These are phyloP conservation scores for Starmerella apicola DNA, from an alignment of 805 yeast species.

Conservation along the genomic window DNA sequence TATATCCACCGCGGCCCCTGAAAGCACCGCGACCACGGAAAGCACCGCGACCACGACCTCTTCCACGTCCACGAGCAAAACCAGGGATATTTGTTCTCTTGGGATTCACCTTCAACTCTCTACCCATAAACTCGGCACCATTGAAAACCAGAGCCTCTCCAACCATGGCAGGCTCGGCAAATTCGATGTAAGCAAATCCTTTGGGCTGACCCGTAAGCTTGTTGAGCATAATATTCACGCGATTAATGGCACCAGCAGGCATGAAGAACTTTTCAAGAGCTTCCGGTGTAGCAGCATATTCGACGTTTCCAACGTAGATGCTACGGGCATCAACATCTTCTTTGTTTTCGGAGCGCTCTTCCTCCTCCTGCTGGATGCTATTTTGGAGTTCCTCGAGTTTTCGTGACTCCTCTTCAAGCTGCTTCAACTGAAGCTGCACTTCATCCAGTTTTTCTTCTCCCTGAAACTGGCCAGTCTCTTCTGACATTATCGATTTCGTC, in stretches of 20 bases:
- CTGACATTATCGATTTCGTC: too few relatives aligned
- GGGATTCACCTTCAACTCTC: conserved; percentile 59
- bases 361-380: conserved; percentile 33
- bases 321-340: conserved; percentile 66
- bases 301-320: conserved; percentile 75
- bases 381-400: conserved; percentile 48
- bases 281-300: conserved; percentile 63
- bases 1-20: conserved; percentile 25
- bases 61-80: conserved; percentile 40
- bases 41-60: conserved; percentile 34
- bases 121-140: conserved; percentile 53
- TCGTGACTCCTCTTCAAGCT: conserved; percentile 53
- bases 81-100: conserved; percentile 80
- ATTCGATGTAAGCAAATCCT: conserved; percentile 81
- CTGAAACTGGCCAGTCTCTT: neutral
- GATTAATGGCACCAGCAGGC: conserved; percentile 56
- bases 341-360: conserved; percentile 35
- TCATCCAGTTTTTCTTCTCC: conserved; percentile 5
- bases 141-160: conserved; percentile 52
- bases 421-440: conserved; percentile 15
- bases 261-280: conserved; percentile 67
- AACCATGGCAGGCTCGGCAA: conserved; percentile 54
- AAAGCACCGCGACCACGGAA: conserved; percentile 27
- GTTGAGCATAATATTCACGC: conserved; percentile 67
- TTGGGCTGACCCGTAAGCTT: conserved; percentile 61